phyloP scores from a whole-genome alignment of 1,284 basidiomycete species.

The Sporisorium sorghi region DNA sequence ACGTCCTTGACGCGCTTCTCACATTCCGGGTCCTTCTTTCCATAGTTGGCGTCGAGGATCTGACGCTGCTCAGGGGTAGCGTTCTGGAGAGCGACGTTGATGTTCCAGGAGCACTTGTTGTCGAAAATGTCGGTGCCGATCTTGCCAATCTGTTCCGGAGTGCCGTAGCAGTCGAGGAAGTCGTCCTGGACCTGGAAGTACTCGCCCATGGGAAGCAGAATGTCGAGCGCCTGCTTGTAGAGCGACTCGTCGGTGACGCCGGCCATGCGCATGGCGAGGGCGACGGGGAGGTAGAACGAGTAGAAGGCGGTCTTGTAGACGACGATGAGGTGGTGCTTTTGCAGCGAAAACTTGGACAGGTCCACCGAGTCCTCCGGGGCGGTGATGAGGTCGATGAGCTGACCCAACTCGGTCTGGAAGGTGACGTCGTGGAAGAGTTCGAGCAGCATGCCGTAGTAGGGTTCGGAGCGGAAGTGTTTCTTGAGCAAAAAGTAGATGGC shows the following conservation, averaged over 20 bases:
- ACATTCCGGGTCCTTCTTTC: constrained; percentile 78
- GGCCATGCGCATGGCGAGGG: constrained; percentile 85
- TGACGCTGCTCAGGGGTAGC: constrained; percentile 76
- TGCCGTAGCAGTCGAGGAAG: constrained; percentile 91
- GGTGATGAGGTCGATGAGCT: constrained; percentile 93
- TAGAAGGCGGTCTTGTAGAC: constrained; percentile 98
- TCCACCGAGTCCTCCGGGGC: constrained; percentile 91
- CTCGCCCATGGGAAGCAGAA: constrained; percentile 92
- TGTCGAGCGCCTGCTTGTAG: constrained; percentile 83
- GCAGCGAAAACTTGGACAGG: constrained; percentile 83
- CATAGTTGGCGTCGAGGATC: constrained; percentile 81
- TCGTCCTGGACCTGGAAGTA: constrained; percentile 99
- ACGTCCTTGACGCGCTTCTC: constrained; percentile 81
- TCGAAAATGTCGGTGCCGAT: constrained; percentile 97
- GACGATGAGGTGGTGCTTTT: constrained; percentile 92
- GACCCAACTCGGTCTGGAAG: constrained; percentile 95
- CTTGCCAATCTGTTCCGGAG: constrained; percentile 93
- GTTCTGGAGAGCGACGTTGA: constrained; percentile 84
- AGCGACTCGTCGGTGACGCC: constrained; percentile 79
- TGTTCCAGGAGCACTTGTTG: constrained; percentile 98
- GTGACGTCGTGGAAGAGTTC: constrained; percentile 93
- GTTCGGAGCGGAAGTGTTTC: constrained; percentile 83
- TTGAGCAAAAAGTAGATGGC: constrained; percentile 93
- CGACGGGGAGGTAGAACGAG: constrained; percentile 98
- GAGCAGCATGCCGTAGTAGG: constrained; percentile 87